Evolutionary conservation across 108 stramenopile genomes (phyloP).

Genomic region (Phaeodactylum tricornutum): DNA sequence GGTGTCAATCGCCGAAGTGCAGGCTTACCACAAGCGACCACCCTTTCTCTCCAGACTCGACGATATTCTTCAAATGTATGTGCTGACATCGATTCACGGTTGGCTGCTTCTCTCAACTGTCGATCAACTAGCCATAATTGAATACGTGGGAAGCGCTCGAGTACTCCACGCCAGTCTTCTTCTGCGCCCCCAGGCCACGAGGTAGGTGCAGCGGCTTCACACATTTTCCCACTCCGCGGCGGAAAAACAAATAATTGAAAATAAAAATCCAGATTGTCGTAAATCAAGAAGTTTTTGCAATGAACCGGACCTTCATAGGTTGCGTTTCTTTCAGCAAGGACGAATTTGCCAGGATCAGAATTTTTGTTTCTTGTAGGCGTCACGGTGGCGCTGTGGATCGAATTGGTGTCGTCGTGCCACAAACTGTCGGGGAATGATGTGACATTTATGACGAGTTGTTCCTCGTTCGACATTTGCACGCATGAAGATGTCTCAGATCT

Average conservation of each 20-base stretch:
- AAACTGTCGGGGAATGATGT: too few species aligned
- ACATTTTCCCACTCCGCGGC: not conserved
- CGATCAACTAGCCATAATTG: constrained; percentile 38
- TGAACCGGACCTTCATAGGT: constrained; percentile 49
- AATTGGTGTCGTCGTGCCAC: too few species aligned
- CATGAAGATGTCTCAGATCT: too few species aligned
- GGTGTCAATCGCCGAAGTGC: constrained; percentile 46
- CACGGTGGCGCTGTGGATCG: too few species aligned
- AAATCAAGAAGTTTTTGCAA: constrained; percentile 30
- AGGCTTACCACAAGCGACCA: constrained; percentile 65
- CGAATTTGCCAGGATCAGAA: too few species aligned
- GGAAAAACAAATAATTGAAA: constrained; percentile 64
- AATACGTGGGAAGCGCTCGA: constrained; percentile 20
- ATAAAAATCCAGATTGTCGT: constrained; percentile 57
- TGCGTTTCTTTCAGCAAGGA: constrained; percentile 33
- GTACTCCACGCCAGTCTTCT: constrained; percentile 18
- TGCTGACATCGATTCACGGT: not conserved
- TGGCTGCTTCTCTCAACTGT: constrained; percentile 1
- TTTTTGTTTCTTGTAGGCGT: too few species aligned
- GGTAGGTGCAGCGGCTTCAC: not conserved
- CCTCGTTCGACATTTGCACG: too few species aligned
- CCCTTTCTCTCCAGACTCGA: constrained; percentile 61
- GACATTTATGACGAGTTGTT: too few species aligned
- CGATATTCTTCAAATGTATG: constrained; percentile 59
- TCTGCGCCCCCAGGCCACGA: constrained; percentile 8